Conservation (phyloP, 768 basidiomycete species). For the Chalciporus chontae region DNA sequence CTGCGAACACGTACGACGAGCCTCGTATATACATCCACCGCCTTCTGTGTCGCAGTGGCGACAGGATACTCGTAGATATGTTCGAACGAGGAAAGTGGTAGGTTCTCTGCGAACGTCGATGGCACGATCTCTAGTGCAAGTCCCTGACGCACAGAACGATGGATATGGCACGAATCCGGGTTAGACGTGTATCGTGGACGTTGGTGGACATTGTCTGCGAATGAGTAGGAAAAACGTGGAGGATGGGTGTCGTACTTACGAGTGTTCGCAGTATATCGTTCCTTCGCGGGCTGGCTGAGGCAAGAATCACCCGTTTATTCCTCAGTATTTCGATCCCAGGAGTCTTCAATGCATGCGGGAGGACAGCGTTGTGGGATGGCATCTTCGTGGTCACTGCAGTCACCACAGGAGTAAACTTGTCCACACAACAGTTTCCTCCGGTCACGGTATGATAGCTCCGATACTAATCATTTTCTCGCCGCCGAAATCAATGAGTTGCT, state of each 20-base stretch:
- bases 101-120: conserved; percentile 77
- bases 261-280: conserved; percentile 77
- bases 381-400: neutral
- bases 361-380: conserved; percentile 44
- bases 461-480: no score
- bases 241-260: conserved; percentile 43
- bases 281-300: conserved; percentile 83
- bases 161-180: neutral
- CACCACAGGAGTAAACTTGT: no score
- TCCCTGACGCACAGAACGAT: conserved; percentile 37
- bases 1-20: conserved; percentile 52
- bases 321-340: conserved; percentile 63
- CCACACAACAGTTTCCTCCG: no score
- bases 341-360: conserved; percentile 59
- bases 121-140: conserved; percentile 68
- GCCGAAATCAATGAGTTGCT: no score
- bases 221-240: neutral
- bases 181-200: neutral
- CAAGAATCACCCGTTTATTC: conserved; percentile 78
- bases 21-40: conserved; percentile 82
- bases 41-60: conserved; percentile 75
- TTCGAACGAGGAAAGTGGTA: conserved; percentile 63
- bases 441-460: no score
- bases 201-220: neutral
- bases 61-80: conserved; percentile 73